Evolutionary conservation across 2,329 filamentous ascomycete species (phyloP), one percentile per base, ranked within the genome.

Genomic region (Ascochyta pisi): DNA sequence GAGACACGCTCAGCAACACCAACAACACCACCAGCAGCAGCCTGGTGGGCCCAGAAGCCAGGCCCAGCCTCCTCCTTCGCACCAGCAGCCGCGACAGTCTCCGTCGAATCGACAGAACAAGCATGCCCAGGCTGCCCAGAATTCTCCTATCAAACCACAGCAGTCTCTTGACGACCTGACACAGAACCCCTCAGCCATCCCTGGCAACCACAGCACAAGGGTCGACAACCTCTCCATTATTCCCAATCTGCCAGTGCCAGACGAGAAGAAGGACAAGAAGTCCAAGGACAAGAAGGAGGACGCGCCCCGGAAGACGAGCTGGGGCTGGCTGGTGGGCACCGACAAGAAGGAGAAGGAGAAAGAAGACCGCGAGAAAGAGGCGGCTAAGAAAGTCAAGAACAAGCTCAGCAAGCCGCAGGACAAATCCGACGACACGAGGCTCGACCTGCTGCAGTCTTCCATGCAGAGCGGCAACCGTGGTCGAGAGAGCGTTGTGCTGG

Each of bases 401-500:
- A 92, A 89, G 72, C 88, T 88, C 66, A 83, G 84, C 38, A 93
- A 91, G 67, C 78, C 83, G 1, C 76, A 76, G 47, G 73, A 76
- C 27, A 75, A 76, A 54, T 50, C 62, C 3, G 93, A 96, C 67
- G 92, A 88, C 64, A 89, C 90, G 19, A 86, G 94, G 27, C 81
- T 97, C 26, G 94, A 98, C 67, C 85, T 96, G 22, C 81, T 96
- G 22, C 93, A 97, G 70, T 90, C 86, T 34, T 96, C 93, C 0
- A 93, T 96, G 70, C 94, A 98, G 45, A 80, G 83, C 1, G 81
- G 81, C 16, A 66, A 60, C 34, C 75, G 72, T 26, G 89, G 89
- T 3, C 87, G 94, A 12, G 94, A 97, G 74, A 96, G 91, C 67
- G 77, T 96, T 22, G 84, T 96, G 0, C 76, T 96, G 37, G 92